phyloP scores from a whole-genome alignment of 2,329 filamentous ascomycete species.

The Aspergillus novoparasiticus region DNA sequence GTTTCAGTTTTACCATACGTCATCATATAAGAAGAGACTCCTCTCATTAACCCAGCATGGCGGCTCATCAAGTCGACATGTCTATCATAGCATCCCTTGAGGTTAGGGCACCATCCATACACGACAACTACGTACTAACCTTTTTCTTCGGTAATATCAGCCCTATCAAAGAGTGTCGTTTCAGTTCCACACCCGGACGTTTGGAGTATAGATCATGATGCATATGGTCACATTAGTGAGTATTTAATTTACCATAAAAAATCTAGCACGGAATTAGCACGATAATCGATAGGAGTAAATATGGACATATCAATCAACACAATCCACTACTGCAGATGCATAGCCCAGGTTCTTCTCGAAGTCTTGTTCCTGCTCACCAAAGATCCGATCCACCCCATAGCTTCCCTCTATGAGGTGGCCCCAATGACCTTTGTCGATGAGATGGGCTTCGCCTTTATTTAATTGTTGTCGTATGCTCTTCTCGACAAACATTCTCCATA shows the following conservation, averaged over 20 bases:
- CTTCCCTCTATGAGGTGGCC: slow-evolving; percentile 1
- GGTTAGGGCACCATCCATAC: not conserved
- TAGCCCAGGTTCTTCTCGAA: slow-evolving; percentile 4
- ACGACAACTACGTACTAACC: not conserved
- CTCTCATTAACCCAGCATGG: not conserved
- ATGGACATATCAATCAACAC: not conserved
- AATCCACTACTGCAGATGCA: slow-evolving; percentile 16
- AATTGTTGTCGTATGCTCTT: not conserved
- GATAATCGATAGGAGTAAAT: not conserved
- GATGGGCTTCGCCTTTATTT: not conserved
- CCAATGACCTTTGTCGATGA: not conserved
- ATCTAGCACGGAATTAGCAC: not conserved
- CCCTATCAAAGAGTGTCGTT: not conserved
- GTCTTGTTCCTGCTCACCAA: slow-evolving; percentile 2
- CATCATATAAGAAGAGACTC: not conserved
- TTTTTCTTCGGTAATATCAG: not conserved
- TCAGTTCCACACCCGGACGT: not conserved
- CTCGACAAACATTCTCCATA: slow-evolving; percentile 10
- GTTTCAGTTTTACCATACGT: not conserved
- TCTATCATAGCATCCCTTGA: not conserved
- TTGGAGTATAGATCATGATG: not conserved
- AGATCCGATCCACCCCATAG: slow-evolving; percentile 2
- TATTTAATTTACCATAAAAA: not conserved
- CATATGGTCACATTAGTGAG: not conserved
- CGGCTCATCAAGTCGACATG: not conserved